A percentile compares a stretch with the other conserved stretches of the same genome.
phyloP scores from a whole-genome alignment of 2,329 filamentous ascomycete species.

The Coniella vitis region DNA sequence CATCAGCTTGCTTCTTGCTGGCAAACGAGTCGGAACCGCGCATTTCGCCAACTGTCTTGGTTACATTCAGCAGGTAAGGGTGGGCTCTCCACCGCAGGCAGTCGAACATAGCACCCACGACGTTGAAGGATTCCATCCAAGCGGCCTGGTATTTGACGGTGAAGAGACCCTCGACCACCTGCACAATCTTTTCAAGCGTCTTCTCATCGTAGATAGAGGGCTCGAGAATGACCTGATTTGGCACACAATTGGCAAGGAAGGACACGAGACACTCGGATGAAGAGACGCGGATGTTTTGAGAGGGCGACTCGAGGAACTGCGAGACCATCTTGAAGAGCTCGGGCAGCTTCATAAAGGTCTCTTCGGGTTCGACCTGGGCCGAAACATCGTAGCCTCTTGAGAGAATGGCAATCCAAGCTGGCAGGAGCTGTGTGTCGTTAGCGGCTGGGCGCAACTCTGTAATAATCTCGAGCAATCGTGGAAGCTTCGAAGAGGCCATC shows the following conservation, averaged over 20 bases:
- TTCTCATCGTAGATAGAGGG: slow-evolving; percentile 93
- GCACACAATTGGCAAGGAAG: slow-evolving; percentile 85
- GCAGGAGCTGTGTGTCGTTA: slow-evolving; percentile 89
- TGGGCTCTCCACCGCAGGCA: slow-evolving; percentile 76
- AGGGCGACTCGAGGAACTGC: slow-evolving; percentile 75
- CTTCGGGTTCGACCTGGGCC: slow-evolving; percentile 78
- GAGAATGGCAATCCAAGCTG: slow-evolving; percentile 92
- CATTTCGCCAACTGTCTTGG: slow-evolving; percentile 77
- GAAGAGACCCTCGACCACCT: slow-evolving; percentile 65
- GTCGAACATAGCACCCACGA: slow-evolving; percentile 82
- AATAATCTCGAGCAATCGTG: slow-evolving; percentile 83
- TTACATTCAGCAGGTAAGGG: slow-evolving; percentile 68
- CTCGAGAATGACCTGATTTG: slow-evolving; percentile 73
- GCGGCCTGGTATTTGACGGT: slow-evolving; percentile 89
- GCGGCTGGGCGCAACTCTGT: slow-evolving; percentile 83
- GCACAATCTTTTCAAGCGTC: slow-evolving; percentile 72
- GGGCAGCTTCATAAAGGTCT: slow-evolving; percentile 86
- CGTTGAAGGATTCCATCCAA: slow-evolving; percentile 90
- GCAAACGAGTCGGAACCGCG: slow-evolving; percentile 82
- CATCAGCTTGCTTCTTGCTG: slow-evolving; percentile 91
- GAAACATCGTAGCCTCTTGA: slow-evolving; percentile 93
- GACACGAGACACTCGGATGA: slow-evolving; percentile 93
- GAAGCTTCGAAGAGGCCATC: slow-evolving; percentile 81
- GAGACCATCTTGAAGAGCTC: slow-evolving; percentile 76
- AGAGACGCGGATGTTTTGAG: slow-evolving; percentile 88